Evolutionary conservation across 768 basidiomycete species (phyloP), one percentile per base, ranked within the genome.

Genomic region (Lactarius hatsudake): DNA sequence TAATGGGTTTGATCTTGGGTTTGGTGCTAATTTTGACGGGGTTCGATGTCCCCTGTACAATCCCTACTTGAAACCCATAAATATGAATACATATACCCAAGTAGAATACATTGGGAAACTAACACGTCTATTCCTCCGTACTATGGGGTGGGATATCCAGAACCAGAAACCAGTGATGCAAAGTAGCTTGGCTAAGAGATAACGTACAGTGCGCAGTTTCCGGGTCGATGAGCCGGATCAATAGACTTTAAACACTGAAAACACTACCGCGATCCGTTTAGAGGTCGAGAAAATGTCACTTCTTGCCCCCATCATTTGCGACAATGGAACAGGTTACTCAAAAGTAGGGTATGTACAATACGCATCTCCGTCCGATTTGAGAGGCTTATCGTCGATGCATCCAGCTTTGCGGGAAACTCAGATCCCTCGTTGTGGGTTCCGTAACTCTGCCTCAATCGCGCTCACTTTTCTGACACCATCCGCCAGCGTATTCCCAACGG

Each of bases 251-350:
- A 70, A 70, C 69, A 70, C 34, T 9, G 32, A 32, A 32, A 32
- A 6, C 5, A 32, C 36, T 38, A 60, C 32, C 5, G 34, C 58
- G 34, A 40, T 20, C 32, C 23, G n/a, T 56, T 54, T 58, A 40
- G 32, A 40, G 20, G 17, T 43, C 28, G 36, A 59, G 61, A 78
- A 69, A 64, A 96, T 97, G 94, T 89, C 91, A 63, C 77, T 89
- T 40, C 87, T 95, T 68, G 91, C 94, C 7, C 95, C 96, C 66
- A 94, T 98, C 75, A 96, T 98, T 72, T 96, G 94, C 74, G 96
- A 98, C 81, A 97, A 98, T 82, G 96, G 96, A 51, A 97, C 96
- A 55, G 96, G 96, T 40, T 98, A 84, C 78, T 96, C 96, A 13
- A 98, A 98, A 85, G 90, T 98, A 78, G 96, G 96, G 94, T 95